Evolutionary conservation across 2,329 filamentous ascomycete species (phyloP), one percentile per base, ranked within the genome.

Genomic region (Paradendryphiella salina): DNA sequence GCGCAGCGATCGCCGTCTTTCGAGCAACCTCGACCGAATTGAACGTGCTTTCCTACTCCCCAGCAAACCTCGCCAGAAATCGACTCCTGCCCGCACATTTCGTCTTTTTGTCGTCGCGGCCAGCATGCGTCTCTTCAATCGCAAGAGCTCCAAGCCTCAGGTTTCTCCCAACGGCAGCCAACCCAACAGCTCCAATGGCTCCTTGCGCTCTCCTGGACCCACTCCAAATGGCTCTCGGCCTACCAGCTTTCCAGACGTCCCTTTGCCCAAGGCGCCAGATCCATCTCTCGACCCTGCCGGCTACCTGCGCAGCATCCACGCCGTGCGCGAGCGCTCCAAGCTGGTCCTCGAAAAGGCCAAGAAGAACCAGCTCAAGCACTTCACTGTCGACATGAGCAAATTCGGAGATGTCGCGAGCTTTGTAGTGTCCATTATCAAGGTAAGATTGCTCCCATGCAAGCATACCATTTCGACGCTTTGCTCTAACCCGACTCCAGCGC

Each of bases 401-500:
- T 93, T 96, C 71, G 75, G 80, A 37, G 88, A 93, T 59, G 93
- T 93, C 1, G 90, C 92, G 11, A 82, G 82, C 36, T 96, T 96
- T 71, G 88, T 96, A 8, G 86, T 93, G n/a, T 86, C 88, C 33
- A 93, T 96, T 58, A 96, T 96, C 78, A 96, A 95, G 87, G 91
- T 92, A 77, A 60, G 80, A 28, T 17, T 29, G 20, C 1, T 14
- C 17, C 10, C 29, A 20, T n/a, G 13, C 34, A 38, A 14, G 20
- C 8, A 26, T 26, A 6, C 17, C 43, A 11, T 28, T 20, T 41
- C 29, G 18, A 18, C 20, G 18, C 28, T 6, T 26, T 26, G 13
- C 14, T 46, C 53, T 55, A 46, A 52, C 52, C 20, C 29, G 18
- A 13, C 8, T 20, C 8, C 67, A 88, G 86, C 80, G 86, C 75